These are phyloP conservation scores for Monilinia laxa DNA, from an alignment of 2,329 filamentous ascomycete species.

Conservation along the genomic window DNA sequence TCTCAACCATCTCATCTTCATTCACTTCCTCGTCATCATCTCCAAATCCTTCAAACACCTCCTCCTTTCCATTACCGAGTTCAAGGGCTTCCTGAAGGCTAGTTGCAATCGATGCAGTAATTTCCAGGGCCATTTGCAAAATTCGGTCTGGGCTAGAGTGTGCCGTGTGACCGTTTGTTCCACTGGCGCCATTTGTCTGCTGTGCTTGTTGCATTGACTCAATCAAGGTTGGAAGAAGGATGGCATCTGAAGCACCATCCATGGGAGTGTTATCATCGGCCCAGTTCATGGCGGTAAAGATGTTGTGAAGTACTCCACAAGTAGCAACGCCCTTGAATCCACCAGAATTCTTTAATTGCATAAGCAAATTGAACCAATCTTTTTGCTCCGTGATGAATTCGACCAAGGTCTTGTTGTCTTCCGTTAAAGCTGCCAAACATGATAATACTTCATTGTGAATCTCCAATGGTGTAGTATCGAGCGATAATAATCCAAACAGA, in stretches of 20 bases:
- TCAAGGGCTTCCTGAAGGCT: slow-evolving; percentile 53
- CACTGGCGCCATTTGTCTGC: not conserved
- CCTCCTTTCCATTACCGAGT: slow-evolving; percentile 45
- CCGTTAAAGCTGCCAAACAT: slow-evolving; percentile 57
- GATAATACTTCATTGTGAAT: slow-evolving; percentile 49
- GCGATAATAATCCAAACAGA: slow-evolving; percentile 53
- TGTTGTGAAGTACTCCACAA: slow-evolving; percentile 62
- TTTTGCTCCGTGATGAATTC: slow-evolving; percentile 54
- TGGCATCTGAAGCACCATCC: slow-evolving; percentile 51
- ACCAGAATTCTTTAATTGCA: slow-evolving; percentile 49
- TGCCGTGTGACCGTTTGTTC: slow-evolving; percentile 26
- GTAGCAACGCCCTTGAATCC: slow-evolving; percentile 54
- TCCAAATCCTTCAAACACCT: slow-evolving; percentile 45
- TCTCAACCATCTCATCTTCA: slow-evolving; percentile 43
- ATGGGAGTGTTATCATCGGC: slow-evolving; percentile 51
- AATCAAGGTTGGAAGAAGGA: slow-evolving; percentile 49
- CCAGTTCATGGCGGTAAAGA: slow-evolving; percentile 56
- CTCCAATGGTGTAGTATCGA: slow-evolving; percentile 43
- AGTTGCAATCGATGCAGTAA: slow-evolving; percentile 64
- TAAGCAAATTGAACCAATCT: slow-evolving; percentile 51
- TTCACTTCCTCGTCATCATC: slow-evolving; percentile 37
- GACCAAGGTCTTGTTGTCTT: slow-evolving; percentile 57
- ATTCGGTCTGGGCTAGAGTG: slow-evolving; percentile 37
- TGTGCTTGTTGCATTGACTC: slow-evolving; percentile 35
- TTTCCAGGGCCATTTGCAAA: slow-evolving; percentile 54